Base-by-base conservation (phyloP, 192 early-diverging fungal genomes). In the Mortierella hygrophila region DNA sequence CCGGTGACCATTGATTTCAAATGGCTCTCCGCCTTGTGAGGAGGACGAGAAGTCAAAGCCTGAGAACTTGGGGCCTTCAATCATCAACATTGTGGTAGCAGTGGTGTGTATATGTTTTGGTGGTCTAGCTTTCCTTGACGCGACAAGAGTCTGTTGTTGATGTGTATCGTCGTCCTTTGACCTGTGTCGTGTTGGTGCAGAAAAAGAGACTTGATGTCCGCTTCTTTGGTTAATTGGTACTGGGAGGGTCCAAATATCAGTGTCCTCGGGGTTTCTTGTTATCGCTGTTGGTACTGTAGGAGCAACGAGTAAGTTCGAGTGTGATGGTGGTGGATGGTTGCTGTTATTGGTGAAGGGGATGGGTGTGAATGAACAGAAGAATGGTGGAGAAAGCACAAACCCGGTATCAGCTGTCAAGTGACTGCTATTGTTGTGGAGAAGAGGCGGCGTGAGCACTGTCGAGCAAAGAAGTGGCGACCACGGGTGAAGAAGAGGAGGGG, bases 31-130 rank as follows among this genome's bases (percentile, higher is more conserved):
- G 29, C 41, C 7, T n/a, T 63, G 21, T 18, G 38, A 44, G 6
- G 72, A 29, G 0, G 68, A 68, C 23, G 75, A 69, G 41, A 86
- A 86, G 54, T 86, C 84, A 32, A 78, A 86, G 3, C 84, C 76
- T 6, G 84, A 65, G 42, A 86, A 86, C 68, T 81, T 86, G 35
- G 84, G 84, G 1, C 84, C 84, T 78, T 86, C 84, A n/a, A 86
- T 81, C 79, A 86, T 80, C 49, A 86, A 54, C 71, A 86, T 74
- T 1, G 74, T 44, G 10, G 44, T 41, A 7, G 46, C 23, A 32
- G 47, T 44, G 20, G 40, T 38, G n/a, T 32, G 13, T 38, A 32
- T 32, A 23, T 21, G 35, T 1, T 5, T 57, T 55, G 54, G 29
- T n/a, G 54, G 7, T 37, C 10, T 16, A 40, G 47, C 20, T 57